phyloP scores from a whole-genome alignment of 2,329 filamentous ascomycete species.

The Neurospora sp. region DNA sequence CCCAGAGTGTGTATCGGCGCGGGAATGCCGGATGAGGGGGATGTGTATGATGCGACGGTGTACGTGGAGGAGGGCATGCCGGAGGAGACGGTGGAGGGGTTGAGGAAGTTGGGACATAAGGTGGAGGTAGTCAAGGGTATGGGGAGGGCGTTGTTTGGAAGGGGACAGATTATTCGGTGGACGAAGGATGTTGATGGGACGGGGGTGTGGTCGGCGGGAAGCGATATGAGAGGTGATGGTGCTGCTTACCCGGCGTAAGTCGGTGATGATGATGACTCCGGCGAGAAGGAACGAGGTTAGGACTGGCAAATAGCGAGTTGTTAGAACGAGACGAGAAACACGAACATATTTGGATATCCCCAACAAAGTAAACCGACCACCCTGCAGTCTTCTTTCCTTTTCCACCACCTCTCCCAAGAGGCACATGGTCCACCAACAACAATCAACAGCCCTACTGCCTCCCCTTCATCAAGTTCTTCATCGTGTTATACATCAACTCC shows the following conservation, averaged over 20 bases:
- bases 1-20: slow-evolving; percentile 83
- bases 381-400: neutral
- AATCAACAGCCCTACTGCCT: neutral
- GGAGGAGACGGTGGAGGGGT: slow-evolving; percentile 53
- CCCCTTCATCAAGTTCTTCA: slow-evolving; percentile 51
- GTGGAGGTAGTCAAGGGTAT: slow-evolving; percentile 59
- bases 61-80: slow-evolving; percentile 77
- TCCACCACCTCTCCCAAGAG: neutral
- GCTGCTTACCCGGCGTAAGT: slow-evolving; percentile 43
- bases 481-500: slow-evolving; percentile 69
- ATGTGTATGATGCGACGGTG: slow-evolving; percentile 53
- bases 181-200: slow-evolving; percentile 54
- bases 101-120: slow-evolving; percentile 63
- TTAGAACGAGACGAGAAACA: neutral
- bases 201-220: slow-evolving; percentile 77
- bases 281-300: too few relatives aligned
- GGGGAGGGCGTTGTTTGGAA: slow-evolving; percentile 63
- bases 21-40: slow-evolving; percentile 53
- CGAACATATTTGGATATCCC: neutral
- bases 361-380: neutral
- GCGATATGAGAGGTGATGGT: slow-evolving; percentile 81
- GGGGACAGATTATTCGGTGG: slow-evolving; percentile 77
- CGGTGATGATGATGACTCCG: too few relatives aligned
- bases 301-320: too few relatives aligned
- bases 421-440: neutral